Evolutionary conservation across 2,329 filamentous ascomycete genomes (phyloP).

Genomic region (Trichoderma atrobrunneum): DNA sequence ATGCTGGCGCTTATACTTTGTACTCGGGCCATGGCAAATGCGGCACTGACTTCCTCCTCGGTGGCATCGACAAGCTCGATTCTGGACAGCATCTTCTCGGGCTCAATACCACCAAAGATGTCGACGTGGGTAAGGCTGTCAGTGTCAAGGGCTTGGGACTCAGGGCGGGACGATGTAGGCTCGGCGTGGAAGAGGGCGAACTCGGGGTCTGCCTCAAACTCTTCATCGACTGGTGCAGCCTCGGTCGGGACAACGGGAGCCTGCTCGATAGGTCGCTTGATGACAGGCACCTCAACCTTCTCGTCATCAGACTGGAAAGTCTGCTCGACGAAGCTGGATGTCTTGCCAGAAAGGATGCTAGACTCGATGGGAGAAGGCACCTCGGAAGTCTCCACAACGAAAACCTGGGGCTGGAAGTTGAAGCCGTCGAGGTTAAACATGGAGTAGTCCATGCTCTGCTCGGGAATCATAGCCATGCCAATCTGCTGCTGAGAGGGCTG

Average conservation of each 20-base stretch:
- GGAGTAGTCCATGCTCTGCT: slow-evolving; percentile 72
- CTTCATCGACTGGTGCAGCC: slow-evolving; percentile 43
- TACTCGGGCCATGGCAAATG: slow-evolving; percentile 48
- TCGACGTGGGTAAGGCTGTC: slow-evolving; percentile 40
- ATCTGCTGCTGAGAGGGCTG: slow-evolving; percentile 64
- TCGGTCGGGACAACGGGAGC: slow-evolving; percentile 29
- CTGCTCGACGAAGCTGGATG: slow-evolving; percentile 50
- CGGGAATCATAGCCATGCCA: slow-evolving; percentile 79
- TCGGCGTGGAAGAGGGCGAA: slow-evolving; percentile 59
- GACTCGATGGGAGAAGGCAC: slow-evolving; percentile 60
- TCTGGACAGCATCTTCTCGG: slow-evolving; percentile 62
- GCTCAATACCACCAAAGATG: slow-evolving; percentile 53
- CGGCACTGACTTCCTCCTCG: slow-evolving; percentile 46
- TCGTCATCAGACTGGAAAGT: slow-evolving; percentile 47
- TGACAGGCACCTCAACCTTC: slow-evolving; percentile 55
- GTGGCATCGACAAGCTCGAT: slow-evolving; percentile 63
- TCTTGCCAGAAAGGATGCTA: slow-evolving; percentile 68
- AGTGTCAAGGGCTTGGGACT: slow-evolving; percentile 37
- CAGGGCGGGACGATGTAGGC: slow-evolving; percentile 25
- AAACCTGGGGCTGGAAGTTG: slow-evolving; percentile 68
- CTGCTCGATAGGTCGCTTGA: slow-evolving; percentile 48
- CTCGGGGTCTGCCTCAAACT: slow-evolving; percentile 61
- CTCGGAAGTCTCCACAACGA: slow-evolving; percentile 70
- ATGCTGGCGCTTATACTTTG: slow-evolving; percentile 45
- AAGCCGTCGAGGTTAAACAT: slow-evolving; percentile 62